phyloP scores from a whole-genome alignment of 192 early-diverging fungal genomes.

The Linnemannia elongata region DNA sequence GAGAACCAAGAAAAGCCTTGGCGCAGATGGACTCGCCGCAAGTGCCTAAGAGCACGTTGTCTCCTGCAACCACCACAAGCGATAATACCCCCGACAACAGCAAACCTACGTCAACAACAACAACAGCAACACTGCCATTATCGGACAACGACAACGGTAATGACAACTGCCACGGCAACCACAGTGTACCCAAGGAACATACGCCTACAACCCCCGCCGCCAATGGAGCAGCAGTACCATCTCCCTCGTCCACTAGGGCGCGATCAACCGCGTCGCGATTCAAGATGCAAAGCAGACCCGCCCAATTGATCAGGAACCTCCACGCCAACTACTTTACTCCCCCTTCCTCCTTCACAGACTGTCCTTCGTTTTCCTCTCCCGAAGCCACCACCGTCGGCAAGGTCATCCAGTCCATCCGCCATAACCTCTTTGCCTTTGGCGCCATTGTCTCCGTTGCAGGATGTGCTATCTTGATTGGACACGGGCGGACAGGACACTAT shows the following conservation, averaged over 20 bases:
- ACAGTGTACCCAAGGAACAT: not conserved
- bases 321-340: conserved; percentile 49
- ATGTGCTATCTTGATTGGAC: conserved; percentile 35
- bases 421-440: conserved; percentile 38
- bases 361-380: conserved; percentile 1
- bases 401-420: conserved; percentile 25
- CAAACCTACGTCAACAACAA: not conserved
- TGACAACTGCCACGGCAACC: not conserved
- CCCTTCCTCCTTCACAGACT: not conserved
- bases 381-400: not conserved
- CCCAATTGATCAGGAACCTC: conserved; percentile 50
- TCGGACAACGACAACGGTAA: not conserved
- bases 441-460: conserved; percentile 29
- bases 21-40: conserved; percentile 6
- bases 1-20: not conserved
- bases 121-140: not conserved
- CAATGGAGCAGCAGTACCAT: not conserved
- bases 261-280: conserved; percentile 9
- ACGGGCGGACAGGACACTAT: not conserved
- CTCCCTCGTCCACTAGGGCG: not conserved
- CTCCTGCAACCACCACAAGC: not conserved
- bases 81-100: not conserved
- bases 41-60: conserved; percentile 25
- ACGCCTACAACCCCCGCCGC: not conserved
- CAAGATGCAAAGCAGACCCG: conserved; percentile 36